A percentile compares a stretch with the other conserved stretches of the same genome.
phyloP scores from a whole-genome alignment of 805 yeast genomes.

The Candida namnaoensis region DNA sequence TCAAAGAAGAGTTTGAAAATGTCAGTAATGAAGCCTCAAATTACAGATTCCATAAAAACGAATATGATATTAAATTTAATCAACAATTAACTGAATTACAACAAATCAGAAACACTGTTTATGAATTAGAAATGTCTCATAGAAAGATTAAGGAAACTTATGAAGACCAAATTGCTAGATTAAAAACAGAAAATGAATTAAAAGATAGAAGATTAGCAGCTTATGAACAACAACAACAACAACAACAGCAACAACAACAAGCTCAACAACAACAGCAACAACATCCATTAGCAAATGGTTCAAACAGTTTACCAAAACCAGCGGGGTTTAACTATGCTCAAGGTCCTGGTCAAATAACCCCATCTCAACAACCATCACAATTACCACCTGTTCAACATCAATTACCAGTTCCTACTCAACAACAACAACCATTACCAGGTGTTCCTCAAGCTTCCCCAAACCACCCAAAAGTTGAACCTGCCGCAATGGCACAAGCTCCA shows the following conservation, averaged over 20 bases:
- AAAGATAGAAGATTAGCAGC: constrained; percentile 52
- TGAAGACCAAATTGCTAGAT: constrained; percentile 82
- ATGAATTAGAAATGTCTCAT: constrained; percentile 90
- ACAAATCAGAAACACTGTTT: constrained; percentile 88
- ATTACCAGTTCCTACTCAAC: constrained; percentile 18
- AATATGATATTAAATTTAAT: constrained; percentile 78
- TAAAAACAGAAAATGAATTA: constrained; percentile 79
- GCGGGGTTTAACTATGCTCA: constrained; percentile 7
- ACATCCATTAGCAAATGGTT: constrained; percentile 14
- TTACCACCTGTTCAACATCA: constrained; percentile 23
- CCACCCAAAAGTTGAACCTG: constrained; percentile 14
- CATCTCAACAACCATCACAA: constrained; percentile 23
- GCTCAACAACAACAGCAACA: constrained; percentile 19
- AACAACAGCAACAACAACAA: constrained; percentile 25
- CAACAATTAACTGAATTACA: constrained; percentile 93
- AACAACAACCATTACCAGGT: constrained; percentile 14
- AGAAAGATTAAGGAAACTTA: constrained; percentile 92
- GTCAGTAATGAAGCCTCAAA: constrained; percentile 79
- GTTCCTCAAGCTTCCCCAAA: constrained; percentile 14
- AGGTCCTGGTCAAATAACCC: constrained; percentile 7
- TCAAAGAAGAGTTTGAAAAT: constrained; percentile 83
- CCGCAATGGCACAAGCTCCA: constrained; percentile 1
- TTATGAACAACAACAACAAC: constrained; percentile 34
- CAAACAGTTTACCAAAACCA: constrained; percentile 17
- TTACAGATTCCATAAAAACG: constrained; percentile 86